Percentiles rank a stretch among this genome's conserved stretches.
Conservation (phyloP, 805 yeast species). For the Candida krabiensis region DNA sequence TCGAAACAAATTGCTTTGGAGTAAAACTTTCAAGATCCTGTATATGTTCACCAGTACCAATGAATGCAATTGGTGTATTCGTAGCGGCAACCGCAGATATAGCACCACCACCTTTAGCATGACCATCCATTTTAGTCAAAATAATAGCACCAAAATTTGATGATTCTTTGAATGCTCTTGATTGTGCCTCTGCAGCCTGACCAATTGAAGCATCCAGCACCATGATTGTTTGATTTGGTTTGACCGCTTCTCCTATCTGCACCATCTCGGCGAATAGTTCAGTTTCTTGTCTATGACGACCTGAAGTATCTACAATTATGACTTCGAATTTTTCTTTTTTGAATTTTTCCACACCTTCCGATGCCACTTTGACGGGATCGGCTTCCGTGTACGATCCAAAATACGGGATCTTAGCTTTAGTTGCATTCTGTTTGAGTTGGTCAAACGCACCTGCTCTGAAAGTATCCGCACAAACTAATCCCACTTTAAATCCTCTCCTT, state of each 20-base stretch:
- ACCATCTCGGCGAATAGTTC: slow-evolving; percentile 93
- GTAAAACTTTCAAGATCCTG: slow-evolving; percentile 90
- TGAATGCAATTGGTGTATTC: slow-evolving; percentile 89
- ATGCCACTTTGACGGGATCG: slow-evolving; percentile 90
- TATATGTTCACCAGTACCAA: slow-evolving; percentile 98
- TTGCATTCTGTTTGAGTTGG: slow-evolving; percentile 96
- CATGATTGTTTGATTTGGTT: slow-evolving; percentile 96
- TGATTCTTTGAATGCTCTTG: slow-evolving; percentile 89
- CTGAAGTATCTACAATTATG: slow-evolving; percentile 95
- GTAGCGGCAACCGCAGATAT: slow-evolving; percentile 98
- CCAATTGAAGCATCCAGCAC: slow-evolving; percentile 97
- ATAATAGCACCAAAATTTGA: slow-evolving; percentile 94
- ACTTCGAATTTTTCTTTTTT: slow-evolving; percentile 89
- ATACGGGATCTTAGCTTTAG: slow-evolving; percentile 90
- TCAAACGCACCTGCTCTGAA: slow-evolving; percentile 99
- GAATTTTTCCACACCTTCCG: slow-evolving; percentile 89
- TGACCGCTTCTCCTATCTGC: slow-evolving; percentile 82
- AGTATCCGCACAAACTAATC: slow-evolving; percentile 98
- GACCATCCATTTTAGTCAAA: slow-evolving; percentile 96
- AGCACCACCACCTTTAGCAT: slow-evolving; percentile 99
- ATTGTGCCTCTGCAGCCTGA: slow-evolving; percentile 96
- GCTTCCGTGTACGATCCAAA: slow-evolving; percentile 95
- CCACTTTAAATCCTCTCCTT: slow-evolving; percentile 90
- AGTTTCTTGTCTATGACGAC: slow-evolving; percentile 94
- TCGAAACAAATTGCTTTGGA: slow-evolving; percentile 87